Evolutionary conservation across 805 yeast genomes (phyloP).

Genomic region (Saccharomyces mikatae): DNA sequence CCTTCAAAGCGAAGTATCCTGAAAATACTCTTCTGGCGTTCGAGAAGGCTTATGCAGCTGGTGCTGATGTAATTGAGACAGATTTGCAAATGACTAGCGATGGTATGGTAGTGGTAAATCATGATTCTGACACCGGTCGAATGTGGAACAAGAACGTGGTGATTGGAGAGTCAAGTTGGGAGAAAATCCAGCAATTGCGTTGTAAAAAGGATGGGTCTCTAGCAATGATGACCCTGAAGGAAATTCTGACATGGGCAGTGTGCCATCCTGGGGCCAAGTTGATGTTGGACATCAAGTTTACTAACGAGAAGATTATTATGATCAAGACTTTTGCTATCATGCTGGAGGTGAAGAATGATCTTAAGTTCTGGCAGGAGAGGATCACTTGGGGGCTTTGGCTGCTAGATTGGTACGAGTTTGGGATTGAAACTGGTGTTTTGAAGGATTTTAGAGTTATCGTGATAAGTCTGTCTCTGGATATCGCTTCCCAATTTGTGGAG

Average conservation of each 20-base stretch:
- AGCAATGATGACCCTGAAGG: constrained; percentile 36
- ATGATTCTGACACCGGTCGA: constrained; percentile 44
- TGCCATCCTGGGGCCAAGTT: constrained; percentile 30
- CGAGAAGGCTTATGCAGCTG: constrained; percentile 40
- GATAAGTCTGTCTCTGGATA: constrained; percentile 30
- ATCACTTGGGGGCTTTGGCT: constrained; percentile 49
- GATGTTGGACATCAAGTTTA: constrained; percentile 47
- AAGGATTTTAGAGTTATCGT: constrained; percentile 31
- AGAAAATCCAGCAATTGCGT: constrained; percentile 31
- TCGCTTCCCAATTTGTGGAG: constrained; percentile 27
- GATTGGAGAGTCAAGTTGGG: constrained; percentile 33
- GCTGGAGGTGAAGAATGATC: constrained; percentile 32
- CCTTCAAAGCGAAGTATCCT: constrained; percentile 32
- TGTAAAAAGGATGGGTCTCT: constrained; percentile 29
- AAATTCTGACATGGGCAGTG: constrained; percentile 35
- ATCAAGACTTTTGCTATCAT: constrained; percentile 34
- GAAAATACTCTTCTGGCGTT: constrained; percentile 43
- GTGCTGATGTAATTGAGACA: constrained; percentile 42
- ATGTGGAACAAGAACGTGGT: constrained; percentile 35
- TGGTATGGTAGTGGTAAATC: constrained; percentile 47
- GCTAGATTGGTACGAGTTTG: constrained; percentile 37
- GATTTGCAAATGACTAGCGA: constrained; percentile 50
- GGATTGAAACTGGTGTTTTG: constrained; percentile 34
- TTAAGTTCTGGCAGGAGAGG: constrained; percentile 37
- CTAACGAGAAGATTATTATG: constrained; percentile 38